Evolutionary conservation across 257 asterid genomes (phyloP), one percentile per base, ranked within the genome.

Genomic region (Thymus mandschuricus): DNA sequence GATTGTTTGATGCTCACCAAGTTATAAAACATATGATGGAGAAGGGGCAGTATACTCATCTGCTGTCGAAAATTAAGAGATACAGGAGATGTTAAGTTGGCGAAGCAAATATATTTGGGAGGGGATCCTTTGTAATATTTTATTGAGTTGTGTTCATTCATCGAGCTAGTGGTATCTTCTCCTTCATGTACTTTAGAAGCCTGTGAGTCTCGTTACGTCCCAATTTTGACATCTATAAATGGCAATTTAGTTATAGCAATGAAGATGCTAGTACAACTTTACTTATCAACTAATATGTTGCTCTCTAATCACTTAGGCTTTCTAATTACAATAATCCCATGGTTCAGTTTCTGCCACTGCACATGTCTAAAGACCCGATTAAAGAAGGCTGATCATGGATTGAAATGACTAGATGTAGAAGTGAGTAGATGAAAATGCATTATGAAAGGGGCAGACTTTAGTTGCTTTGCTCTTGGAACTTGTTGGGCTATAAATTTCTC

Each of bases 11-110:
- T 79, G 99, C 99, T 71, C 96, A 89, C 64, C 92, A 82, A 56
- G 82, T 89, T 51, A 81, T 95, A 64, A 83, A 85, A 61, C 86
- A 83, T 71, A 88, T 95, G 96, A 87, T 88, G 81, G 98, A 89
- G 72, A 89, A 92, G 74, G 98, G 99, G 38, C 82, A 71, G 66
- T 89, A 88, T 70, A 59, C 74, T 64, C 93, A 87, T 85, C 88
- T 92, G 73, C 78, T 87, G 71, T 57, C 95, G 9, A 95, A 86
- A 77, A 84, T 92, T 71, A 87, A 78, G 86, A 83, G 84, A 70
- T 88, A 86, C 66, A 82, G 90, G 73, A 85, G 95, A 87, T 86
- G 88, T 75, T 90, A 72, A 79, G 69, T 74, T 54, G 69, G 52
- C 60, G 30, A 48, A 66, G 71, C 51, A 27, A 59, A 15, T 69